These are phyloP conservation scores for Coprinopsis sp. DNA, from an alignment of 768 basidiomycete species.

Conservation along the genomic window DNA sequence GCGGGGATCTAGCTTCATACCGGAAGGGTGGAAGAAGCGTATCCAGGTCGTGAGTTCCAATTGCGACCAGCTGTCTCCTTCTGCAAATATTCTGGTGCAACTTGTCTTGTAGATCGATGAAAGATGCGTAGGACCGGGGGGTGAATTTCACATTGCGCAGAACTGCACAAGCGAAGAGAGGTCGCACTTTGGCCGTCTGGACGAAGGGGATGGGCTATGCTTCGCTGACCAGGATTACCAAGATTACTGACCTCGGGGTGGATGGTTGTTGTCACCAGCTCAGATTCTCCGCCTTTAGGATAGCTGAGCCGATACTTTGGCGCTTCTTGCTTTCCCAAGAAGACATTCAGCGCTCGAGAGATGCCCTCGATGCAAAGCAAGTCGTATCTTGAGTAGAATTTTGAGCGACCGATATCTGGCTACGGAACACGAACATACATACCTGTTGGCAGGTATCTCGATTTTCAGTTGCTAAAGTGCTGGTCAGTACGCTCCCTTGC, in stretches of 20 bases:
- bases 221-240: not conserved
- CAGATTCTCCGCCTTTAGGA: slow-evolving; percentile 62
- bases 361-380: slow-evolving; percentile 97
- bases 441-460: slow-evolving; percentile 98
- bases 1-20: slow-evolving; percentile 77
- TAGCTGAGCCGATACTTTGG: slow-evolving; percentile 73
- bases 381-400: slow-evolving; percentile 68
- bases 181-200: slow-evolving; percentile 79
- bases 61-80: slow-evolving; percentile 84
- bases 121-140: slow-evolving; percentile 84
- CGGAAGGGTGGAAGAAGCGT: slow-evolving; percentile 83
- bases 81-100: slow-evolving; percentile 95
- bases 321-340: slow-evolving; percentile 63
- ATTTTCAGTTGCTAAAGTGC: slow-evolving; percentile 94
- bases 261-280: slow-evolving; percentile 63
- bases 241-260: slow-evolving; percentile 59
- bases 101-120: slow-evolving; percentile 99
- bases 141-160: slow-evolving; percentile 90
- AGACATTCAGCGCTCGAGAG: slow-evolving; percentile 77
- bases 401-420: slow-evolving; percentile 1
- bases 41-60: slow-evolving; percentile 97
- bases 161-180: slow-evolving; percentile 86
- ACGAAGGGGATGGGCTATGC: not conserved
- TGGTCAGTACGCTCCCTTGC: slow-evolving; percentile 5
- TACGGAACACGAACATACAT: slow-evolving; percentile 2